Base-by-base conservation (phyloP, 2,329 filamentous ascomycete genomes). In the Fusarium clavum region DNA sequence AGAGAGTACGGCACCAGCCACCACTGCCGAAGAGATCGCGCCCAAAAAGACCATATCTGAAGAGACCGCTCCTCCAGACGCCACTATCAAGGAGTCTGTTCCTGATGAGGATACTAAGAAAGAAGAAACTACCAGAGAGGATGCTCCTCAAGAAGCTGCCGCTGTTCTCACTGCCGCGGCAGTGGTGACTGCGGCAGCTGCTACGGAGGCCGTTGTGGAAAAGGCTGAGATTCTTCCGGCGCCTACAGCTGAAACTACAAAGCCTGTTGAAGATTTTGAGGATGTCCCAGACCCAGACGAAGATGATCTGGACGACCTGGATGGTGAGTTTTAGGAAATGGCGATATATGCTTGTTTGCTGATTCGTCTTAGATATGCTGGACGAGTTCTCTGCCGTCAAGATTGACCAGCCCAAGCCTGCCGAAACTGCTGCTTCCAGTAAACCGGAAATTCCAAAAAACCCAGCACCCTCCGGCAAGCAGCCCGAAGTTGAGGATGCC, bases 271-370 rank as follows among this genome's bases (percentile, higher is more conserved):
- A 11, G 63, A 67, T 18, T 74, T 79, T 24, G 87, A 86, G 24
- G 87, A 92, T 72, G 90, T 92, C 18, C 91, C 94, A 22, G 95
- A 98, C 76, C 95, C 94, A 9, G 95, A 98, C 71, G 94, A 97
- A 80, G 96, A 96, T 80, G 93, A 96, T 73, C 83, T 96, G 22
- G 93, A 98, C 76, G 96, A 98, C 76, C 84, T 99, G 46, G 96
- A 99, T 81, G 94, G 93, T 93, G 43, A 8, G 60, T 51, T 40
- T 14, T 22, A 30, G 60, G 13, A 43, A 38, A 20, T n/a, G 18
- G 10, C n/a, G n/a, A 13, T 32, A 29, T 32, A 8, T 8, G n/a
- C 29, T 30, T n/a, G 30, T 29, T 8, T 34, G 24, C 67, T 76
- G 27, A 73, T 46, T 9, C 5, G 12, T 29, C 9, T 18, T 45